Percentiles rank a stretch among this genome's conserved stretches.
phyloP scores from a whole-genome alignment of 768 basidiomycete genomes.

The Xerocomellus intermedius region DNA sequence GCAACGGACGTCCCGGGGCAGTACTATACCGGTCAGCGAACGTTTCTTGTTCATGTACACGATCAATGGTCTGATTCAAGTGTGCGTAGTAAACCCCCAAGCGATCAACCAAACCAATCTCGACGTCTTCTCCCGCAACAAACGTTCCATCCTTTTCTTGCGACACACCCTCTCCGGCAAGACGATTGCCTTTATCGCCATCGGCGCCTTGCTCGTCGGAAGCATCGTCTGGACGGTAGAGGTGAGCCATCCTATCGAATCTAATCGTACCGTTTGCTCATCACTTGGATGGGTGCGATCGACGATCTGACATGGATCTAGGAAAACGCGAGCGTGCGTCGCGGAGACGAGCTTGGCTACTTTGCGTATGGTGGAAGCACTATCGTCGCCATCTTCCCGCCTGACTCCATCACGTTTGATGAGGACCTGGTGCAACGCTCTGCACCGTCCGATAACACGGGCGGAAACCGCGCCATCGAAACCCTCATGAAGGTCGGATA shows the following conservation, averaged over 20 bases:
- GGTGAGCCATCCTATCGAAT: slow-evolving; percentile 10
- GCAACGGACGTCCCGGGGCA: slow-evolving; percentile 49
- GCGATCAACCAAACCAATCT: slow-evolving; percentile 67
- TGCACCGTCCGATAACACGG: slow-evolving; percentile 9
- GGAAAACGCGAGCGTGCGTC: slow-evolving; percentile 50
- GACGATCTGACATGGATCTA: slow-evolving; percentile 11
- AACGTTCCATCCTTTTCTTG: slow-evolving; percentile 54
- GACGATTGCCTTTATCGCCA: slow-evolving; percentile 65
- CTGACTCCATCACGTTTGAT: slow-evolving; percentile 54
- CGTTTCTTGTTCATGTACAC: background rate
- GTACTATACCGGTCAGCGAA: slow-evolving; percentile 54
- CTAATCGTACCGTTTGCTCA: background rate
- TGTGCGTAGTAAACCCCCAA: slow-evolving; percentile 64
- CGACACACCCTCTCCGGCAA: slow-evolving; percentile 45
- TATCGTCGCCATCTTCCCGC: slow-evolving; percentile 57
- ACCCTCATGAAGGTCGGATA: slow-evolving; percentile 55
- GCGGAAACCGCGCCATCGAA: slow-evolving; percentile 45
- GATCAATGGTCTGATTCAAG: background rate
- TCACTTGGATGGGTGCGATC: background rate
- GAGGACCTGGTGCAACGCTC: slow-evolving; percentile 60
- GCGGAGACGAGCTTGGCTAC: slow-evolving; percentile 66
- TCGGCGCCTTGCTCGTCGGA: slow-evolving; percentile 82
- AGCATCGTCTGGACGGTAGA: slow-evolving; percentile 62
- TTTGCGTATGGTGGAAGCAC: slow-evolving; percentile 83
- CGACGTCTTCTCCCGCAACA: slow-evolving; percentile 66